Base-by-base conservation (phyloP, 495 filamentous ascomycete species). In the Neurospora sp. region DNA sequence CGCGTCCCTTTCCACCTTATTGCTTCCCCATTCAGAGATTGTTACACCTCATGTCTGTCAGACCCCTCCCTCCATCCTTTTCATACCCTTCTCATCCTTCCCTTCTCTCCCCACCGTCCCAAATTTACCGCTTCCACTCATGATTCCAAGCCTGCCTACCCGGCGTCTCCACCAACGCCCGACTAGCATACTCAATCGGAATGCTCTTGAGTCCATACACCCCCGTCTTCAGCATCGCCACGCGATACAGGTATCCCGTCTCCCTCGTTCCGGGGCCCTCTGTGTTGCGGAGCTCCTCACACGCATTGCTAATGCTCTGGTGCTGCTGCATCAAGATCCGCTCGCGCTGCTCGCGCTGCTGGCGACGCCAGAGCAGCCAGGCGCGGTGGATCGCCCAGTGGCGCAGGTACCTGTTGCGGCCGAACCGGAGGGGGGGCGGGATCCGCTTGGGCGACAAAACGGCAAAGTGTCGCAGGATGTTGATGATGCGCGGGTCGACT, bases 301-400 rank as follows among this genome's bases (percentile, higher is more conserved):
- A 94, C 37, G 94, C 93, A 42, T 82, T 79, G 70, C 86, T 83
- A 92, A 97, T 97, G 76, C 85, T 87, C 82, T 93, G 90, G 82
- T 94, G 92, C 85, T 87, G 84, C 31, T 90, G 84, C 84, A 92
- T 85, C 46, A 96, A 84, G 77, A 89, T 89, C 40, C 83, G 81
- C 78, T 91, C 86, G 68, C 89, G 85, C 61, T 80, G 81, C 42
- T 85, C 84, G 69, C 89, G 89, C 81, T 89, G 85, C 76, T 90
- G 84, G 71, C 88, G 85, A 76, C 88, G 88, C 83, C 89, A 89
- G 59, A 97, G 81, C 73, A 91, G 85, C 91, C 93, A 98, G 27
- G 94, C 96, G 76, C 96, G 94, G 84, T 98, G 94, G 85, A 99
- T 98, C 70, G 96, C 97, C 96, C 96, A 99, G 85, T 99, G 96